These are phyloP conservation scores for Spirogloea muscicola DNA, from an alignment of 139 green algal genomes.

Conservation along the genomic window DNA sequence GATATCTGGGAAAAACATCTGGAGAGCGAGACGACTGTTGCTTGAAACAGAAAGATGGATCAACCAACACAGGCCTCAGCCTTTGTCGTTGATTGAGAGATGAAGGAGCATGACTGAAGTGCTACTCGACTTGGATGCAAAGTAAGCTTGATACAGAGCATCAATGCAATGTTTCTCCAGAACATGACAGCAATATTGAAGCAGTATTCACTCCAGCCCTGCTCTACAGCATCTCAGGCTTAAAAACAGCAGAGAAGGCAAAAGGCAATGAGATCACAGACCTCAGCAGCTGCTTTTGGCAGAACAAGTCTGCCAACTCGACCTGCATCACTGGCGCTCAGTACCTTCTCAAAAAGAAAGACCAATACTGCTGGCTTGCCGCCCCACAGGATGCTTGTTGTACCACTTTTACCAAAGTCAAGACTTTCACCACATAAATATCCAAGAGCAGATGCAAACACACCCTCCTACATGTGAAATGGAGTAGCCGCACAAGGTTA, in stretches of 20 bases:
- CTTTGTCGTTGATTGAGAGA: neutral
- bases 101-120: neutral
- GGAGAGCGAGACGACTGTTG: constrained; percentile 2
- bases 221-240: neutral
- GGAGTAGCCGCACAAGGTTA: no score
- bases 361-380: neutral
- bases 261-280: neutral
- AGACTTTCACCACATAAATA: no score
- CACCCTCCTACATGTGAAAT: no score
- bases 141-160: neutral
- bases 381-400: no score
- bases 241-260: neutral
- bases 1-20: constrained; percentile 27
- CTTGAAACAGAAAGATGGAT: constrained; percentile 5
- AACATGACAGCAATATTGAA: constrained; percentile 1
- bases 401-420: no score
- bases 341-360: constrained; percentile 22
- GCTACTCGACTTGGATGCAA: neutral
- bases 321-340: constrained; percentile 12
- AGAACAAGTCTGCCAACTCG: constrained; percentile 12
- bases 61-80: neutral
- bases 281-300: constrained; percentile 10
- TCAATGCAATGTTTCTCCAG: neutral
- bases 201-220: neutral
- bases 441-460: no score